Base-by-base conservation (phyloP, 371 early-diverging fungal species). In the Saksenaea vasiformis region DNA sequence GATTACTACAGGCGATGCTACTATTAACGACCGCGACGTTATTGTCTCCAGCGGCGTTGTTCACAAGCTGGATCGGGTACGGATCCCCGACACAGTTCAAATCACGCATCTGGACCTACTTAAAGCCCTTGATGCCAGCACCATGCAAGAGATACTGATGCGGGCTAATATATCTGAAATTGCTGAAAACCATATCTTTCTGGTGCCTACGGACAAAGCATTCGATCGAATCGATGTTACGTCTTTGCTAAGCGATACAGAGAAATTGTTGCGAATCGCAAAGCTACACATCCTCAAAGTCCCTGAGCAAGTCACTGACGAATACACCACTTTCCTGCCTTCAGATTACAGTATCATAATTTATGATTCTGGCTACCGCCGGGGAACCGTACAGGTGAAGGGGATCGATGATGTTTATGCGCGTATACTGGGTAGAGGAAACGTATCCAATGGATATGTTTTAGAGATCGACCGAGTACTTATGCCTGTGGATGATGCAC, bases 31-130 rank as follows among this genome's bases (percentile, higher is more conserved):
- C 35, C 14, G 53, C 0, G 82, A 87, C 53, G 65, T 76, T 3
- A 61, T 87, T 15, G 80, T 84, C 19, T 71, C 78, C n/a, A 83
- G 83, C n/a, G 87, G 87, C 3, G 82, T 82, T 1, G 66, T 85
- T n/a, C 87, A 87, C 55, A 79, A 77, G 9, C 68, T 87, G 5
- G 76, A 82, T 24, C 67, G 72, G 7, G 74, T 86, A 19, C 74
- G 77, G 31, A 61, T 86, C 13, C 87, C 87, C 3, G 66, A 66
- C 19, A 64, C 73, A 1, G 61, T 87, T 1, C 55, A 70, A 8
- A 78, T 87, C 38, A 77, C 83, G 7, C 78, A 82, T 17, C 64
- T 60, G 15, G 70, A 87, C 47, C 58, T 87, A 1, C 58, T 87
- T 38, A 64, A 77, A 0, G 87, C 80, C 13, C 77, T 77, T 11